A percentile compares a stretch with the other conserved stretches of the same genome.
phyloP scores from a whole-genome alignment of 1,284 basidiomycete species.

The Melampsora larici-populina region DNA sequence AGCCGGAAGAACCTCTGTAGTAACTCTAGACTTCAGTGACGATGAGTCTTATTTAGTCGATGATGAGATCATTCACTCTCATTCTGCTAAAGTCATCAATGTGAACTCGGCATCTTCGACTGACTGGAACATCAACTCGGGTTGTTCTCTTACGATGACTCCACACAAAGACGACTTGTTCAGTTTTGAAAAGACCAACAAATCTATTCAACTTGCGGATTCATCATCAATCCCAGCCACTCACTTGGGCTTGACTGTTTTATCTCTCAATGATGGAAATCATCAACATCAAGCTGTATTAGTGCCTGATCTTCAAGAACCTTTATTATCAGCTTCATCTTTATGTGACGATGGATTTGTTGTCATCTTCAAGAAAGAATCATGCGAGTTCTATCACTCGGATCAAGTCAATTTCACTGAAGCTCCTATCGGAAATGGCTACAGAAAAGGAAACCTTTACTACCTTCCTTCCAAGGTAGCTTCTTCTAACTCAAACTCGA shows the following conservation, averaged over 20 bases:
- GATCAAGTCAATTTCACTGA: not conserved
- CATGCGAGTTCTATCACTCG: not conserved
- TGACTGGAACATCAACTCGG: conserved; percentile 1
- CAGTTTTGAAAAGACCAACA: not conserved
- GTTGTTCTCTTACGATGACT: conserved; percentile 16
- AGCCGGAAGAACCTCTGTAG: too few species aligned
- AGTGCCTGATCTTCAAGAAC: not conserved
- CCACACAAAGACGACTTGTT: not conserved
- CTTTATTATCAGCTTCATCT: not conserved
- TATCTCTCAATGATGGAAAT: not conserved
- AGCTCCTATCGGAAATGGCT: not conserved
- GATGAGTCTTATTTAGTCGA: too few species aligned
- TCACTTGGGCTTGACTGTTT: not conserved
- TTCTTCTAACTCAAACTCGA: not conserved
- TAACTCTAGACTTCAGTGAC: too few species aligned
- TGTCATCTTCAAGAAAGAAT: not conserved
- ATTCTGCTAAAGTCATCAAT: too few species aligned
- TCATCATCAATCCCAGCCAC: not conserved
- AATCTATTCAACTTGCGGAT: not conserved
- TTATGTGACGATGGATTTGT: not conserved
- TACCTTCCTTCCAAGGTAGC: not conserved
- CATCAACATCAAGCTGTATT: not conserved
- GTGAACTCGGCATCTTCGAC: too few species aligned
- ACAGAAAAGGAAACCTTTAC: conserved; percentile 11
- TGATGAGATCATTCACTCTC: too few species aligned